Conservation (phyloP, 805 yeast species). For the Candida ulmi region DNA sequence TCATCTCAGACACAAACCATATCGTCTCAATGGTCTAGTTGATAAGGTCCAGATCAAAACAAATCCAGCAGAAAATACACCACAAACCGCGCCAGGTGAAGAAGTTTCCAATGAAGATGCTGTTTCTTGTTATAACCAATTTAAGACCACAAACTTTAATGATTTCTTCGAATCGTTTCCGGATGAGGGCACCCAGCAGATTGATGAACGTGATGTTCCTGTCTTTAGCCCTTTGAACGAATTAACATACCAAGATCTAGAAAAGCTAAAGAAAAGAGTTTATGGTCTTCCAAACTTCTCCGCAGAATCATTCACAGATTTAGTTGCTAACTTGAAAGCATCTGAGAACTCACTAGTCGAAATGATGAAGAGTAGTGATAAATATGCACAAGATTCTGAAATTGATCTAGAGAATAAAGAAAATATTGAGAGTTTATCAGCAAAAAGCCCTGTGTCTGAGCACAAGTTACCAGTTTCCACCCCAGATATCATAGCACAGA, state of each 20-base stretch:
- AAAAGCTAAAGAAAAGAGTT: constrained; percentile 6
- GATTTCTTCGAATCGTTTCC: constrained; percentile 3
- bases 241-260: constrained; percentile 11
- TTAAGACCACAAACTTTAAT: constrained; percentile 8
- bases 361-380: background rate
- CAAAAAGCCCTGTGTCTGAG: no score
- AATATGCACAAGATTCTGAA: no score
- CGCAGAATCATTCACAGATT: constrained; percentile 3
- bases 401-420: no score
- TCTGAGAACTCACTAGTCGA: background rate
- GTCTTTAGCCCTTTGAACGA: constrained; percentile 12
- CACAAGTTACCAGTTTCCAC: no score
- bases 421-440: no score
- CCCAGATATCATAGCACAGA: no score
- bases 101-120: constrained; percentile 8
- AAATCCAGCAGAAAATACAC: no score
- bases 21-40: background rate
- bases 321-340: background rate
- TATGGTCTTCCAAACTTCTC: constrained; percentile 7
- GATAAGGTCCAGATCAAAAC: no score
- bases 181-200: background rate
- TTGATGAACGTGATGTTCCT: constrained; percentile 1
- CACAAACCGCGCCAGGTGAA: background rate
- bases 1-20: constrained; percentile 1
- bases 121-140: constrained; percentile 13